phyloP scores from a whole-genome alignment of 202 grass and related monocot genomes.

The Carex arenaria region DNA sequence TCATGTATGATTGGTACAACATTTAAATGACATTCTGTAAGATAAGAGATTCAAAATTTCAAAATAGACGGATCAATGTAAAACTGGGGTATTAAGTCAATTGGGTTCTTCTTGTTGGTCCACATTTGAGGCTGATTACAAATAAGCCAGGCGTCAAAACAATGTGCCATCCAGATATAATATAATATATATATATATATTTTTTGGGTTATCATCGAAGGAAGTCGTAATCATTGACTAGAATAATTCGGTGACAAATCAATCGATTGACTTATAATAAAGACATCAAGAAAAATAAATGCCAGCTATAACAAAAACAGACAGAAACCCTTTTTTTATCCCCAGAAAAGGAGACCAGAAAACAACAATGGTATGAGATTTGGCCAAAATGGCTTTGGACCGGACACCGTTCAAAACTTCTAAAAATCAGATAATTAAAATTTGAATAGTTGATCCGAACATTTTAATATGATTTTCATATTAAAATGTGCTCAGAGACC shows the following conservation, averaged over 20 bases:
- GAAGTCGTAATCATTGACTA: neutral
- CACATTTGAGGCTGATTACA: neutral
- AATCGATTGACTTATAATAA: neutral
- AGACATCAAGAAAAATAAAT: neutral
- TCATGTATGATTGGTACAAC: neutral
- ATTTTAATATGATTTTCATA: too few species aligned
- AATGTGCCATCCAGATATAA: neutral
- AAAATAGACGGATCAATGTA: neutral
- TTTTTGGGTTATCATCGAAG: slow-evolving; percentile 3
- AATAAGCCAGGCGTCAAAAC: neutral
- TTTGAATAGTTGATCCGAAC: too few species aligned
- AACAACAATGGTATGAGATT: too few species aligned
- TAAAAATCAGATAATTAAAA: too few species aligned
- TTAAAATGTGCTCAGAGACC: too few species aligned
- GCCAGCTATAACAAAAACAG: slow-evolving; percentile 5
- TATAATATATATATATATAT: neutral
- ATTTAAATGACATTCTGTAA: neutral
- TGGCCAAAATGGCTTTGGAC: too few species aligned
- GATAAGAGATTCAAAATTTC: neutral
- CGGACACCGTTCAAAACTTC: too few species aligned
- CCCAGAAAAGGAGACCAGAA: neutral
- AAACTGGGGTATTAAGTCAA: neutral
- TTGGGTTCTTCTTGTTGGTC: neutral
- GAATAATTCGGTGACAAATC: neutral
- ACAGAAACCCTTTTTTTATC: neutral